These are phyloP conservation scores for Calonectria pteridis DNA, from an alignment of 2,329 filamentous ascomycete species.

Conservation along the genomic window DNA sequence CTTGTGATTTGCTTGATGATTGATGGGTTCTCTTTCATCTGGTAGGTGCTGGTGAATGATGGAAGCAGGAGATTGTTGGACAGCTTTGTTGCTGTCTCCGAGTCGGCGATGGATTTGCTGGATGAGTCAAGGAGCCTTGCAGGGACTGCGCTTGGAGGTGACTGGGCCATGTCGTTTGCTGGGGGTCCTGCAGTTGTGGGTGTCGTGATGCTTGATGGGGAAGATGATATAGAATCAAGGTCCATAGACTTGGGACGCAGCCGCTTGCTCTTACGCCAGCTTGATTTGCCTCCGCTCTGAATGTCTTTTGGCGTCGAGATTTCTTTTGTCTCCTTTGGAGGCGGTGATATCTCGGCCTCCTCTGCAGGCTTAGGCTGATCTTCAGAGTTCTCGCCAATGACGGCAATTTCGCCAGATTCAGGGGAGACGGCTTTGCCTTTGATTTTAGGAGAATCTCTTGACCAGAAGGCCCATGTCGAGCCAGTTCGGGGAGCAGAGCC, in stretches of 20 bases:
- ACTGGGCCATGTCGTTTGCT: constrained; percentile 33
- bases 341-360: constrained; percentile 56
- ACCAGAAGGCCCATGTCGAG: constrained; percentile 88
- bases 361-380: constrained; percentile 63
- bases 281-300: constrained; percentile 43
- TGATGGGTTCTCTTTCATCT: constrained; percentile 74
- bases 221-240: constrained; percentile 53
- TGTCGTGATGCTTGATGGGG: constrained; percentile 40
- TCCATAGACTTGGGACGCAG: constrained; percentile 63
- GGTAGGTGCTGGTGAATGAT: constrained; percentile 77
- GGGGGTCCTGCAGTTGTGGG: constrained; percentile 33
- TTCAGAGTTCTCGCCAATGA: constrained; percentile 69
- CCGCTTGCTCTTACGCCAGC: constrained; percentile 59
- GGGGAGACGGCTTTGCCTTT: constrained; percentile 47
- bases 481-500: constrained; percentile 61
- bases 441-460: constrained; percentile 64
- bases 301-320: constrained; percentile 49
- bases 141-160: background rate
- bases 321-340: constrained; percentile 50
- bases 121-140: constrained; percentile 31
- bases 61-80: constrained; percentile 76
- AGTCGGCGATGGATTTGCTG: constrained; percentile 52
- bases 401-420: constrained; percentile 66
- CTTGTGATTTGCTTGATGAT: constrained; percentile 75
- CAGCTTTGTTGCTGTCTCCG: constrained; percentile 58